Percentiles rank a stretch among this genome's conserved stretches.
Conservation (phyloP, 1,284 basidiomycete species). For the Irpex lacteus region DNA sequence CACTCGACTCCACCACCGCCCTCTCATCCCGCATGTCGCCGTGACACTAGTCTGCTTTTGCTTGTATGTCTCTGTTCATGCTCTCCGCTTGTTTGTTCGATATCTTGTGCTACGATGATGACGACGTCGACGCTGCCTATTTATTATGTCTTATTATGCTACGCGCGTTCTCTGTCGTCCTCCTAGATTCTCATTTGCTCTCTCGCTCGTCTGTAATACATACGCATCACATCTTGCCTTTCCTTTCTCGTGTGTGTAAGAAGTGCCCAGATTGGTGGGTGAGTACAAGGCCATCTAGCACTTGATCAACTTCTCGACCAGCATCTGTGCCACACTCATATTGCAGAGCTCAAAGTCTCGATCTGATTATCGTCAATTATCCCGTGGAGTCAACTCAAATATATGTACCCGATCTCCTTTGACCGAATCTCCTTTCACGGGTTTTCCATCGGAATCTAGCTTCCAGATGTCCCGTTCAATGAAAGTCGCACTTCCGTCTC, state of each 20-base stretch:
- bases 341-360: neutral
- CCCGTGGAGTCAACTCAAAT: constrained; percentile 37
- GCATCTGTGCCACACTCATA: neutral
- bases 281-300: no score
- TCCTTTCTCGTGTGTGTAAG: no score
- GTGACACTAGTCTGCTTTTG: neutral
- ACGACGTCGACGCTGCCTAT: neutral
- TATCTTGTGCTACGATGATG: neutral
- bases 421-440: constrained; percentile 29
- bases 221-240: no score
- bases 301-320: no score
- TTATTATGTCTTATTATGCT: neutral
- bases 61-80: neutral
- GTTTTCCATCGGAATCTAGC: constrained; percentile 27
- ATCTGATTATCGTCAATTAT: neutral
- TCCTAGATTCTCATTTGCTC: neutral
- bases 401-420: constrained; percentile 48
- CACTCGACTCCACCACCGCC: neutral
- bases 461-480: constrained; percentile 72
- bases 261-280: no score
- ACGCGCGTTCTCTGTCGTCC: neutral
- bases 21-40: no score
- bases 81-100: neutral
- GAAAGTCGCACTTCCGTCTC: constrained; percentile 59
- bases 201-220: no score